A percentile compares a stretch with the other conserved stretches of the same genome.
Conservation (phyloP, 1,284 basidiomycete genomes). For the Apiotrichum sp. region DNA sequence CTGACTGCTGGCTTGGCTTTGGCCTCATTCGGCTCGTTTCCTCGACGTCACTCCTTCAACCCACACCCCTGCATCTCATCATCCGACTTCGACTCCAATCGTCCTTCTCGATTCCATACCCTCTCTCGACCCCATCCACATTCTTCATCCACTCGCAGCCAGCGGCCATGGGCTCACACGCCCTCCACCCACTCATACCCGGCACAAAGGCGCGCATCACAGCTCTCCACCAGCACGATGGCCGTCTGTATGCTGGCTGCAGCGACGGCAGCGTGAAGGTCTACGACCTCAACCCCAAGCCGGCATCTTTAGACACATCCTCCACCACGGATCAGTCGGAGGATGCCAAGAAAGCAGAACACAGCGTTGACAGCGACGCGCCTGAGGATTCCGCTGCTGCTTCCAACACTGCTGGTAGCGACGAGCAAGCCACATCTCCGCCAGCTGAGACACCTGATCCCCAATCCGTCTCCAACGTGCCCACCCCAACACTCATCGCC, state of each 20-base stretch:
- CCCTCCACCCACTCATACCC: conserved; percentile 29
- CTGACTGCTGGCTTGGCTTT: too few species aligned
- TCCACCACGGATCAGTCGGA: neutral
- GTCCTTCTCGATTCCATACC: neutral
- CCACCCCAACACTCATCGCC: conserved; percentile 7
- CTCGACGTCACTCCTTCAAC: neutral
- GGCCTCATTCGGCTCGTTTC: neutral
- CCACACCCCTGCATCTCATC: too few species aligned
- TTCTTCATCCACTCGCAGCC: neutral
- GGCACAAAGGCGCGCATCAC: conserved; percentile 30
- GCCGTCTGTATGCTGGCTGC: conserved; percentile 70
- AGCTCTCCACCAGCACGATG: conserved; percentile 52
- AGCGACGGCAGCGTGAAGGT: conserved; percentile 60
- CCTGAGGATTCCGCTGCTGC: neutral
- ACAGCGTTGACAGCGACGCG: conserved; percentile 26
- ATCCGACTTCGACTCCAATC: neutral
- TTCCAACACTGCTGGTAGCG: neutral
- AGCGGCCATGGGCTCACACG: conserved; percentile 23
- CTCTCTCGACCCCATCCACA: neutral
- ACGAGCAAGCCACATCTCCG: too few species aligned
- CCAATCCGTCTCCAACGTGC: neutral
- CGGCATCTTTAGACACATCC: too few species aligned
- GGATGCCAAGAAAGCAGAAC: neutral
- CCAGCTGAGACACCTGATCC: too few species aligned
- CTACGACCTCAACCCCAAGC: conserved; percentile 12